Percentiles rank a stretch among this genome's conserved stretches.
phyloP scores from a whole-genome alignment of 2,329 filamentous ascomycete genomes.

The Phaeosphaeriaceae sp. region DNA sequence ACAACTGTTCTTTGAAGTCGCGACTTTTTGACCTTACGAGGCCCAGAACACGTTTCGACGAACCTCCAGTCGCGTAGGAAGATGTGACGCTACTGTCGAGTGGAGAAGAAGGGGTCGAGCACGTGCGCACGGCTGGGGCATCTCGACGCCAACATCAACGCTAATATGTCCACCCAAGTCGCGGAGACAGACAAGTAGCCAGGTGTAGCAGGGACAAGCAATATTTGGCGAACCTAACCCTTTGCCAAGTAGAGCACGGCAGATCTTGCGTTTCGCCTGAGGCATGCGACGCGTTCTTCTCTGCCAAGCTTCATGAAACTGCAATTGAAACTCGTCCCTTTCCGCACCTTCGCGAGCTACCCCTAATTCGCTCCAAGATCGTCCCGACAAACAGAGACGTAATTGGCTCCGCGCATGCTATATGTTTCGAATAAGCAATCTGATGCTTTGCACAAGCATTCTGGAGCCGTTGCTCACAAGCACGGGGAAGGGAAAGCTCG shows the following conservation, averaged over 20 bases:
- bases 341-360: conserved; percentile 11
- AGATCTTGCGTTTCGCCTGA: conserved; percentile 10
- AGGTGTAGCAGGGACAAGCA: neutral
- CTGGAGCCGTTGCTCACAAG: conserved; percentile 15
- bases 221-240: neutral
- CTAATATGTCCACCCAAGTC: neutral
- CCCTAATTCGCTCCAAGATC: conserved; percentile 16
- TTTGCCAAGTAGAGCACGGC: neutral
- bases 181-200: neutral
- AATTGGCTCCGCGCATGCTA: conserved; percentile 6
- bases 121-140: neutral
- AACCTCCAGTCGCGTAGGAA: neutral
- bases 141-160: neutral
- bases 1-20: no score
- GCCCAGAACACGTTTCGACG: neutral
- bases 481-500: conserved; percentile 19
- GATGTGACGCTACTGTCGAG: neutral
- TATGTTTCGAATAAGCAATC: conserved; percentile 24
- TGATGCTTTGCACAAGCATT: conserved; percentile 8
- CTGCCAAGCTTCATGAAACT: conserved; percentile 28
- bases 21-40: neutral
- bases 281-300: conserved; percentile 15
- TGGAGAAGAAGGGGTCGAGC: neutral
- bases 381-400: conserved; percentile 10
- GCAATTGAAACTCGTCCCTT: conserved; percentile 19